Percentiles rank a stretch among this genome's conserved stretches.
Conservation (phyloP, 192 early-diverging fungal species). For the Umbelopsis sp. region DNA sequence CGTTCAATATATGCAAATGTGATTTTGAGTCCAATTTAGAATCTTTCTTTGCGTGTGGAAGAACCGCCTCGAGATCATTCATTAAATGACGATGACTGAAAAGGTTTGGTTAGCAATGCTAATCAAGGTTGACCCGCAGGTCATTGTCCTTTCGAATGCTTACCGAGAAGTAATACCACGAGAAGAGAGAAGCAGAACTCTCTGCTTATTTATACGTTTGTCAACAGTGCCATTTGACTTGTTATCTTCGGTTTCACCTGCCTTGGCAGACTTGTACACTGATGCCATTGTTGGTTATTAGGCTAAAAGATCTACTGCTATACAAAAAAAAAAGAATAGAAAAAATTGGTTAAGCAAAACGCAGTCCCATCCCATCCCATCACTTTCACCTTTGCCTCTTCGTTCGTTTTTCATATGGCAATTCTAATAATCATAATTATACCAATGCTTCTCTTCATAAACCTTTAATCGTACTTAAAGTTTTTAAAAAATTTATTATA, state of each 20-base stretch:
- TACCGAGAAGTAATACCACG: conserved; percentile 87
- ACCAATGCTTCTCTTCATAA: too few relatives aligned
- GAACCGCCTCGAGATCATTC: conserved; percentile 81
- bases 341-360: conserved; percentile 10
- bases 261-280: conserved; percentile 40
- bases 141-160: conserved; percentile 4
- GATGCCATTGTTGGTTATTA: conserved; percentile 44
- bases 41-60: conserved; percentile 97
- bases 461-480: too few relatives aligned
- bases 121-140: background rate
- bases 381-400: background rate
- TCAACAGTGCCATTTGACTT: conserved; percentile 40
- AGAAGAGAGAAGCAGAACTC: conserved; percentile 86
- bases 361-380: background rate
- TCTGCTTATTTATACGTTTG: conserved; percentile 80
- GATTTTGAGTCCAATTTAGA: conserved; percentile 91
- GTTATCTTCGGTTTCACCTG: conserved; percentile 18
- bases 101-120: background rate
- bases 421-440: too few relatives aligned
- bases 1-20: conserved; percentile 88
- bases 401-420: too few relatives aligned
- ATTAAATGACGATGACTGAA: conserved; percentile 89
- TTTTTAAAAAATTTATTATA: too few relatives aligned
- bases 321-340: background rate
- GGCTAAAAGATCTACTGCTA: background rate